Conservation (phyloP, 192 early-diverging fungal genomes). For the Backusella psychrophila region DNA sequence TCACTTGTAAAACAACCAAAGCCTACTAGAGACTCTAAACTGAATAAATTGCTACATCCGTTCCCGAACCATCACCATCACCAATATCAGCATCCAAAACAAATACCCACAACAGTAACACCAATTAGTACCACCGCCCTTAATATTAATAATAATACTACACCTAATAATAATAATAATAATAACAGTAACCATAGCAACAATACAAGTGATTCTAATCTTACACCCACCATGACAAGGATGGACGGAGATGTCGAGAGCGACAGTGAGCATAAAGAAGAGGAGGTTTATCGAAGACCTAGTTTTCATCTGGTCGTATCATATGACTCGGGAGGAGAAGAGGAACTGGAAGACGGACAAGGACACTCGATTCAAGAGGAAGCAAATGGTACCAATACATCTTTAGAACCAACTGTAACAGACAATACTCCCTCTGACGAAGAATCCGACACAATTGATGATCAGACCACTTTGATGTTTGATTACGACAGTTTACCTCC, state of each 20-base stretch:
- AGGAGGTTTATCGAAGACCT: background rate
- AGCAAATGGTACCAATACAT: background rate
- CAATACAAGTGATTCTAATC: background rate
- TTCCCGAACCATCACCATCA: background rate
- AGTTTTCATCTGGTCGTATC: background rate
- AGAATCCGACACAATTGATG: background rate
- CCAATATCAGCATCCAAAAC: background rate
- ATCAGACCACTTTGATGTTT: constrained; percentile 12
- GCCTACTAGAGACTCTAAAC: background rate
- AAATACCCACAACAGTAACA: background rate
- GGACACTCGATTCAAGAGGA: background rate
- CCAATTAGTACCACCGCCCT: background rate
- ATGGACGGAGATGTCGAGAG: background rate
- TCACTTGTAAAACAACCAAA: background rate
- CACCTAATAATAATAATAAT: background rate
- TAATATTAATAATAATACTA: background rate
- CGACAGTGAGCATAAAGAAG: background rate
- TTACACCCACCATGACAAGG: background rate
- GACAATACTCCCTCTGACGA: background rate
- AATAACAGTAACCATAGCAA: background rate
- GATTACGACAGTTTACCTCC: constrained; percentile 17
- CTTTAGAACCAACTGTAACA: background rate
- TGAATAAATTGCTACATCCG: background rate
- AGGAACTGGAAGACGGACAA: background rate
- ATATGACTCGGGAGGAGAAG: background rate